Conservation (phyloP, 2,329 filamentous ascomycete genomes). For the Zalaria sp. region DNA sequence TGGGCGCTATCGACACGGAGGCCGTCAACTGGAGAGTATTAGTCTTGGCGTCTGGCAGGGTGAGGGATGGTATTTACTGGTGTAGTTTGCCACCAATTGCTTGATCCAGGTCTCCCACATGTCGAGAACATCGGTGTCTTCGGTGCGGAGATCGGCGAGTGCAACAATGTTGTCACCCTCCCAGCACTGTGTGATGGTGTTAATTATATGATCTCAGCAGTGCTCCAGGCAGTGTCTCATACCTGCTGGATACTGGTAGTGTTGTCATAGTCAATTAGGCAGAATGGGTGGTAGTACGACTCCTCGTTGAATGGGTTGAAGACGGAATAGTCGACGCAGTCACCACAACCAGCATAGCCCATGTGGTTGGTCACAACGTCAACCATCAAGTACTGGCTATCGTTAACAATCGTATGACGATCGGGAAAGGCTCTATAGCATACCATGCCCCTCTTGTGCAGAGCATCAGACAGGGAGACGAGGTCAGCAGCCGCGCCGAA, state of each 20-base stretch:
- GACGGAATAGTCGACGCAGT: conserved; percentile 16
- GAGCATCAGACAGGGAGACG: conserved; percentile 17
- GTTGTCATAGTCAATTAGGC: conserved; percentile 41
- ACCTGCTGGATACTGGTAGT: conserved; percentile 17
- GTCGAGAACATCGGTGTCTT: conserved; percentile 30
- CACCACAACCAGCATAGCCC: conserved; percentile 16
- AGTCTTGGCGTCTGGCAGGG: neutral
- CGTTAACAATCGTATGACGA: conserved; percentile 5
- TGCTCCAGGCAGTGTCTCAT: too few relatives aligned
- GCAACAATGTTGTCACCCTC: conserved; percentile 35
- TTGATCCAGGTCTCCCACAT: conserved; percentile 44
- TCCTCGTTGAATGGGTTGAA: conserved; percentile 26
- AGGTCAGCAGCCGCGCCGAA: conserved; percentile 24
- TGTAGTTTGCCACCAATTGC: conserved; percentile 44
- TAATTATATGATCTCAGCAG: too few relatives aligned
- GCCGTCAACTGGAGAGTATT: conserved; percentile 28
- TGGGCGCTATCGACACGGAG: conserved; percentile 34
- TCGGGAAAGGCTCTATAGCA: conserved; percentile 2
- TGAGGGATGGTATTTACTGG: conserved; percentile 15
- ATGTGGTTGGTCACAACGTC: conserved; percentile 24
- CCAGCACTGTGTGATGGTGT: conserved; percentile 4
- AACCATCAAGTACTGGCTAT: conserved; percentile 21
- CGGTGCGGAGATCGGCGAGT: conserved; percentile 48
- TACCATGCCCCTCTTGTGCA: conserved; percentile 23
- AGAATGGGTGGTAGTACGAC: conserved; percentile 39